Evolutionary conservation across 1,139 yeast species (phyloP), one percentile per base, ranked within the genome.

Genomic region (Ogataea hybrid): DNA sequence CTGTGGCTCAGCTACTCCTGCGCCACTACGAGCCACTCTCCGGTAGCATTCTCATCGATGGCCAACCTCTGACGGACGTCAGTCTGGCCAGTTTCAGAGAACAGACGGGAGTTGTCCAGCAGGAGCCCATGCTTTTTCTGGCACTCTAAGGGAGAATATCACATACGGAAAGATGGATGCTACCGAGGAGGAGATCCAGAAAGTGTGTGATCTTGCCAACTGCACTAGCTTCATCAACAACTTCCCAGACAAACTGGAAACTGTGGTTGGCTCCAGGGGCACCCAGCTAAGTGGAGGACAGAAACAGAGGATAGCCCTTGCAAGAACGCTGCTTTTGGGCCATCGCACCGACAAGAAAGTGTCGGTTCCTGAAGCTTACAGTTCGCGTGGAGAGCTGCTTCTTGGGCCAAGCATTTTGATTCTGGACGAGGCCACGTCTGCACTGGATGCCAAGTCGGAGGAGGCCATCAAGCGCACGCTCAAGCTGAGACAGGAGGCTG

Each of bases 291-390:
- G 82, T 6, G 96, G 96, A 28, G 97, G 97, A 5, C 96, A 88
- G 59, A 86, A 86, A 61, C 97, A 88, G 65, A 73, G 96, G 57
- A 77, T 88, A 35, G 96, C 96, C 4, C 75, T 88, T 50, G 96
- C 96, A 0, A 69, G 96, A 49, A 90, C 95, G 3, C 70, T 84
- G 49, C 70, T 83, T 29, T 75, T 83, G 44, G 60, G 59, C 4
- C 46, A 60, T 9, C 42, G 51, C 8, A 52, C 52, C 20, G 18
- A 49, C 4, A n/a, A 34, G 2, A 36, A 40, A n/a, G 35, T 52
- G 12, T 17, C 20, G 5, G 22, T 38, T 17, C 31, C 38, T 6
- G 52, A 56, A 37, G 48, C 49, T 7, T 46, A 44, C 34, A 50
- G 46, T 29, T 32, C 44, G 1, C 38, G 44, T 1, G 56, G 53